These are phyloP conservation scores for Garcia nutans DNA, from an alignment of 345 rosid species.

Conservation along the genomic window DNA sequence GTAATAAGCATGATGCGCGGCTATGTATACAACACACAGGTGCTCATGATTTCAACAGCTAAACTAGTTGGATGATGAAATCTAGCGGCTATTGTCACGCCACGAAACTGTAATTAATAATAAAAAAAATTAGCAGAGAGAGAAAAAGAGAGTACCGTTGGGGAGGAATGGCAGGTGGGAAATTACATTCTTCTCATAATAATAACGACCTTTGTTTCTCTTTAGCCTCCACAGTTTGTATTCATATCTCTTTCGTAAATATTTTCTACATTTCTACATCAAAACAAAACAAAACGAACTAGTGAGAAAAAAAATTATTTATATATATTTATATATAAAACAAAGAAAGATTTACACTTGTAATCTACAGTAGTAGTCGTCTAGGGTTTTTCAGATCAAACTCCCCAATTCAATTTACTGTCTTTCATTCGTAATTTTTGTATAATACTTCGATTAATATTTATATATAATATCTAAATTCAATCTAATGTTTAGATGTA, in stretches of 20 bases:
- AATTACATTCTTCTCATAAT: background rate
- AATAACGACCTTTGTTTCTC: background rate
- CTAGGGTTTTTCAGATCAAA: slow-evolving; percentile 8
- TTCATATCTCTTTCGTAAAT: too few species aligned
- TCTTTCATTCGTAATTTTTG: too few species aligned
- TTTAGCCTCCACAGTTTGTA: background rate
- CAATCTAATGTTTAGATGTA: slow-evolving; percentile 43
- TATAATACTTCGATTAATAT: background rate
- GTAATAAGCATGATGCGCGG: too few species aligned
- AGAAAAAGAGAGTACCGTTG: background rate
- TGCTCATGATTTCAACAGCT: too few species aligned
- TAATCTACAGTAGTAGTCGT: background rate
- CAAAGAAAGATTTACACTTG: background rate
- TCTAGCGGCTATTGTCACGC: too few species aligned
- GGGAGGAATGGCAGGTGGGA: slow-evolving; percentile 25
- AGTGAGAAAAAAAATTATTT: too few species aligned
- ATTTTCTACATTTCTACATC: too few species aligned
- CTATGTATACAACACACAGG: too few species aligned
- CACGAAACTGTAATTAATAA: too few species aligned
- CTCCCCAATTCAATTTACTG: background rate
- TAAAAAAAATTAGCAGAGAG: too few species aligned
- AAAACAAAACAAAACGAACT: too few species aligned
- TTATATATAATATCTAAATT: background rate
- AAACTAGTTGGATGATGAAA: too few species aligned
- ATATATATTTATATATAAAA: background rate